Evolutionary conservation across 129 eudicot genomes (phyloP).

Genomic region (Chrysanthemum makinoi): DNA sequence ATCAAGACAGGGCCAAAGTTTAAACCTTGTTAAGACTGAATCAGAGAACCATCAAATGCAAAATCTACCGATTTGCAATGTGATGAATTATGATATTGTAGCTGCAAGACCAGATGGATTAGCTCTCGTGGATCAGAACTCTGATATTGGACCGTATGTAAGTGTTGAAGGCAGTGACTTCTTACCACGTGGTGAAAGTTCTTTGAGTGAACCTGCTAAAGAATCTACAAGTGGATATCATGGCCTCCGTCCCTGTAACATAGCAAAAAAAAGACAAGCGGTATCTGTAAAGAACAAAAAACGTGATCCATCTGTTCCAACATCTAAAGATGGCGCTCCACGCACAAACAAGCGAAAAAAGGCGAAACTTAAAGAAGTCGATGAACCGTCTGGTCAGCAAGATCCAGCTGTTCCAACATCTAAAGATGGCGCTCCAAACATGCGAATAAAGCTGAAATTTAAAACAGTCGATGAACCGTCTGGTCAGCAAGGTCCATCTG

Average conservation of each 20-base stretch:
- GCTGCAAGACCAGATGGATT: slow-evolving; percentile 23
- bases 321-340: background rate
- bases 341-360: slow-evolving; percentile 20
- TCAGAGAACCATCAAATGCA: slow-evolving; percentile 24
- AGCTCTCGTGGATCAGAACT: slow-evolving; percentile 19
- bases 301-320: slow-evolving; percentile 5
- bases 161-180: background rate
- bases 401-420: slow-evolving; percentile 5
- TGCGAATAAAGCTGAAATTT: slow-evolving; percentile 12
- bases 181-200: slow-evolving; percentile 10
- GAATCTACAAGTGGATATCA: slow-evolving; percentile 27
- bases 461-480: slow-evolving; percentile 7
- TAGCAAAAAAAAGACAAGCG: slow-evolving; percentile 25
- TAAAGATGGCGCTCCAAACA: background rate
- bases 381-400: slow-evolving; percentile 19
- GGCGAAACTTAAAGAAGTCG: slow-evolving; percentile 12
- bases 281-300: slow-evolving; percentile 32
- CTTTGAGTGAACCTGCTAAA: slow-evolving; percentile 12
- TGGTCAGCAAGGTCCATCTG: slow-evolving; percentile 14
- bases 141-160: slow-evolving; percentile 27
- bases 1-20: slow-evolving; percentile 18
- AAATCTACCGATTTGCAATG: slow-evolving; percentile 18
- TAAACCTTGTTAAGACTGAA: slow-evolving; percentile 32
- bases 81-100: slow-evolving; percentile 13
- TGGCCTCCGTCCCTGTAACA: slow-evolving; percentile 18